Percentiles rank a stretch among this genome's conserved stretches.
Conservation (phyloP, 2,329 filamentous ascomycete species). For the Zarea fungicola region DNA sequence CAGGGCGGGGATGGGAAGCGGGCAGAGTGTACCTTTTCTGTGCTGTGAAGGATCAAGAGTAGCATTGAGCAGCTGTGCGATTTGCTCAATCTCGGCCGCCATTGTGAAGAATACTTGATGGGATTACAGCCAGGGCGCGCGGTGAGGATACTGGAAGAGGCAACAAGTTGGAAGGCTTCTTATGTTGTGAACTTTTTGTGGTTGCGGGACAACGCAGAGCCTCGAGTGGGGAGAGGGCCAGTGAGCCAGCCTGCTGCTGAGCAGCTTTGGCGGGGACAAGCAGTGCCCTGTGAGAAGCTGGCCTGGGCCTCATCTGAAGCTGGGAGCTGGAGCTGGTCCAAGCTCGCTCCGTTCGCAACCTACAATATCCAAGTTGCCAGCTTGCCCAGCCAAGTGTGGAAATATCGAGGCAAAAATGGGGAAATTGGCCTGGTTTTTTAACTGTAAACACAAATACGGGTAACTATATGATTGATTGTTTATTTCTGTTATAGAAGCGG, state of each 20-base stretch:
- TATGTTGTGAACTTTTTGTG: conserved; percentile 13
- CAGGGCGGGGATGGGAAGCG: conserved; percentile 24
- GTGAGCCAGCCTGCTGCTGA: no score
- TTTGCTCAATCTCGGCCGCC: conserved; percentile 51
- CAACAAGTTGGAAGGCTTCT: background rate
- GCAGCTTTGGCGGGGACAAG: no score
- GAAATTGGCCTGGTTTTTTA: no score
- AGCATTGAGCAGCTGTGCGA: conserved; percentile 83
- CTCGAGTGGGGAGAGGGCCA: background rate
- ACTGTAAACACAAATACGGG: no score
- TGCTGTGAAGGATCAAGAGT: conserved; percentile 84
- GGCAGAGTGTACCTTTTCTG: conserved; percentile 67
- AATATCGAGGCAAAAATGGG: no score
- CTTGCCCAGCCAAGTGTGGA: no score
- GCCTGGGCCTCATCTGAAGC: no score
- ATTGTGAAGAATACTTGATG: conserved; percentile 35
- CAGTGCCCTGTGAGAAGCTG: no score
- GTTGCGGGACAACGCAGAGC: conserved; percentile 13
- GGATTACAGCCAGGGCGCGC: conserved; percentile 12
- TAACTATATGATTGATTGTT: no score
- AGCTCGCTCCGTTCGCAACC: no score
- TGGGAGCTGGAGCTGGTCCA: conserved; percentile 4
- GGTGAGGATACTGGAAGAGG: conserved; percentile 14
- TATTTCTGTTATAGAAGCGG: no score
- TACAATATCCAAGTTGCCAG: no score